Base-by-base conservation (phyloP, 352 stramenopile genomes). In the Phytophthora pisi region DNA sequence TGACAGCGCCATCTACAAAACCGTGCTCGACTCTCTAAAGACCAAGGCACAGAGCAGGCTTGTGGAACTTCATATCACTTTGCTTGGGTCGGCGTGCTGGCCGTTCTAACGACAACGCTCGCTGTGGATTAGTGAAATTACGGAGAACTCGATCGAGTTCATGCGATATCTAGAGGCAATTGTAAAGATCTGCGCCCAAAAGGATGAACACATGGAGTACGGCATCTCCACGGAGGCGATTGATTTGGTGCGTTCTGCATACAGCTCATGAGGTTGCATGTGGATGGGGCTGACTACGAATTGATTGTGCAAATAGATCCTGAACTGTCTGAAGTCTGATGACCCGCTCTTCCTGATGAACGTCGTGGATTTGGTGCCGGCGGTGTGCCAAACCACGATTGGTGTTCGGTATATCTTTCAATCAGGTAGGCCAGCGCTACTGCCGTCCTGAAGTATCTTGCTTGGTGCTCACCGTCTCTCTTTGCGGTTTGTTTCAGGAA, bases 261-360 rank as follows among this genome's bases (percentile, higher is more conserved):
- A 20, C 20, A 11, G 16, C n/a, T 13, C 2, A 47, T 20, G n/a
- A 13, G n/a, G 40, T 18, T 23, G 15, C 7, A 18, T 47, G 40
- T 24, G 6, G 40, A 36, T 70, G 42, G 5, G 54, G 11, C 23
- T 61, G 28, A 54, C 52, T 34, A 4, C 66, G 43, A 51, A 61
- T 43, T 66, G 13, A 20, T 63, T 51, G 10, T 58, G 30, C 56
- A 30, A 5, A 45, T 52, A 95, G 88, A 77, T 96, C 61, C 52
- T 96, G 36, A 68, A 86, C 26, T 86, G 84, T 40, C 69, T 96
- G 34, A 80, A 90, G 65, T 93, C 86, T 8, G 77, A 82, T n/a
- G 88, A 96, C 51, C 67, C 83, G 5, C 66, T 96, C 18, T 93
- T 95, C 58, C 64, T 93, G 64, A 90, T 96, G 85, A 96, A 93